Conservation (phyloP, 352 stramenopile genomes). For the Globisporangium radiosum region DNA sequence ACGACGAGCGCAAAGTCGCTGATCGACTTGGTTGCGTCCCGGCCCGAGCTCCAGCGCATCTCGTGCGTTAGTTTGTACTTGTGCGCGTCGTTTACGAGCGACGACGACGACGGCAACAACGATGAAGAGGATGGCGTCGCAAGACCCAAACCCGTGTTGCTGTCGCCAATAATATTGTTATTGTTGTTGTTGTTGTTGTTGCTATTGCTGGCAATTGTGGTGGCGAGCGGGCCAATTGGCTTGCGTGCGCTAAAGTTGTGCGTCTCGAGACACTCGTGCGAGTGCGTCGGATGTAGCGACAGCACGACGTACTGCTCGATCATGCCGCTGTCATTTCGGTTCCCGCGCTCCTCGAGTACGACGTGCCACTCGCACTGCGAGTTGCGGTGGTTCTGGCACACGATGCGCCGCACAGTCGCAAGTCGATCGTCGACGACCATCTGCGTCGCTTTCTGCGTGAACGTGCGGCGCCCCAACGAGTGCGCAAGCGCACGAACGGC, state of each 20-base stretch:
- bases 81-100: conserved; percentile 47
- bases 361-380: conserved; percentile 66
- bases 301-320: conserved; percentile 47
- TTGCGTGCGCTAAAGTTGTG: conserved; percentile 62
- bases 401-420: conserved; percentile 39
- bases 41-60: conserved; percentile 75
- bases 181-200: conserved; percentile 2
- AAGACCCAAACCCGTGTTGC: neutral
- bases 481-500: conserved; percentile 44
- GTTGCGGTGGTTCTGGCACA: conserved; percentile 74
- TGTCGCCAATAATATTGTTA: conserved; percentile 3
- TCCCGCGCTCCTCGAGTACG: conserved; percentile 38
- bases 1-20: conserved; percentile 71
- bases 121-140: too few species aligned
- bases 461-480: conserved; percentile 46
- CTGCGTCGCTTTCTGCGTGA: conserved; percentile 41
- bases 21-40: conserved; percentile 72
- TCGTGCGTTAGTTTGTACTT: conserved; percentile 73
- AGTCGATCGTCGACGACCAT: conserved; percentile 35
- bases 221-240: too few species aligned
- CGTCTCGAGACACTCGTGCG: conserved; percentile 71
- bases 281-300: conserved; percentile 51
- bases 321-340: conserved; percentile 3
- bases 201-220: neutral
- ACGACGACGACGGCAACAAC: conserved; percentile 17